A percentile compares a stretch with the other conserved stretches of the same genome.
These are phyloP conservation scores for Nemophila menziesii DNA, from an alignment of 257 asterid genomes.

Conservation along the genomic window DNA sequence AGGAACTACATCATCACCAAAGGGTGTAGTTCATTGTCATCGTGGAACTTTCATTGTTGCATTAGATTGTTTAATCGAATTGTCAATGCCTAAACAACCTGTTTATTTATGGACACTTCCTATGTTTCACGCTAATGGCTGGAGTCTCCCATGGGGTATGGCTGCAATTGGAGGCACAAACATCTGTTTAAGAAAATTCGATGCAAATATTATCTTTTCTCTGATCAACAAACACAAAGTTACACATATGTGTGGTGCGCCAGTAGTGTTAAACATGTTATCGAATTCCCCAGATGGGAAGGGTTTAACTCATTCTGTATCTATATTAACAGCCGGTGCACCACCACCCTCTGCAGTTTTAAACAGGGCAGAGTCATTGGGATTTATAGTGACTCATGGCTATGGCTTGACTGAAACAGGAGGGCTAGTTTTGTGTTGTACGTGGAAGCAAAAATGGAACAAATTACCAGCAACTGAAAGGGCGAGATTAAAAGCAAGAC, in stretches of 20 bases:
- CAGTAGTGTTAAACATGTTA: slow-evolving; percentile 69
- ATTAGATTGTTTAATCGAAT: slow-evolving; percentile 43
- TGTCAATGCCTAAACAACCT: slow-evolving; percentile 60
- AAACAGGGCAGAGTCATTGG: slow-evolving; percentile 42
- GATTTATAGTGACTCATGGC: slow-evolving; percentile 55
- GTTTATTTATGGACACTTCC: slow-evolving; percentile 81
- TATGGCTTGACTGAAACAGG: slow-evolving; percentile 81
- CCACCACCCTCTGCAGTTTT: slow-evolving; percentile 70
- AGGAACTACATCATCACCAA: slow-evolving; percentile 75
- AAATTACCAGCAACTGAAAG: slow-evolving; percentile 44
- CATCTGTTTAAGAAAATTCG: slow-evolving; percentile 57
- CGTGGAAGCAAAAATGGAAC: slow-evolving; percentile 61
- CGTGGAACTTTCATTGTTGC: slow-evolving; percentile 39
- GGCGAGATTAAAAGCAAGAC: slow-evolving; percentile 58
- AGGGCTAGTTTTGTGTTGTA: slow-evolving; percentile 43
- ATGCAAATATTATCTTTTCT: slow-evolving; percentile 27
- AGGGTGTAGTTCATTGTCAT: slow-evolving; percentile 75
- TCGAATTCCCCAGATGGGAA: slow-evolving; percentile 18
- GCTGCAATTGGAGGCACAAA: slow-evolving; percentile 63
- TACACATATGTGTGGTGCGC: slow-evolving; percentile 88
- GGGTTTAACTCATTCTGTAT: slow-evolving; percentile 28
- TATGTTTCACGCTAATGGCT: slow-evolving; percentile 86
- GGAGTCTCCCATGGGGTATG: slow-evolving; percentile 86
- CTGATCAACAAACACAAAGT: slow-evolving; percentile 31
- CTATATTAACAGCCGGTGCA: slow-evolving; percentile 58